These are phyloP conservation scores for Globisporangium echinulatum DNA, from an alignment of 352 stramenopile genomes.

Conservation along the genomic window DNA sequence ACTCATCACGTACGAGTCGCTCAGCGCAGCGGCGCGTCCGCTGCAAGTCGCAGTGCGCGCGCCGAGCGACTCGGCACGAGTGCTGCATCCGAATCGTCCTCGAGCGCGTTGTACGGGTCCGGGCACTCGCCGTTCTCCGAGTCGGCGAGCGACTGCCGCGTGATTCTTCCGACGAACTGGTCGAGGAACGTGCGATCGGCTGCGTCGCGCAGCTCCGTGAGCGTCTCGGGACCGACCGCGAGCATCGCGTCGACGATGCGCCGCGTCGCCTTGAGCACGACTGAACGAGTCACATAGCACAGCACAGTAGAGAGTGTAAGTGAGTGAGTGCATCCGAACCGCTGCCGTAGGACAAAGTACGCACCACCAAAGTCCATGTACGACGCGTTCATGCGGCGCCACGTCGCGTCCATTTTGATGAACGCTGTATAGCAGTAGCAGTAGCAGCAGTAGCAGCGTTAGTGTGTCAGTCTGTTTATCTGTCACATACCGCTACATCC, in stretches of 20 bases:
- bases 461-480: neutral
- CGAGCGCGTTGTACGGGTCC: constrained; percentile 52
- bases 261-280: constrained; percentile 67
- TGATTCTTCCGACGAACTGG: constrained; percentile 55
- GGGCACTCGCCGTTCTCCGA: constrained; percentile 72
- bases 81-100: constrained; percentile 50
- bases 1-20: too few species aligned
- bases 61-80: constrained; percentile 18
- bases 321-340: neutral
- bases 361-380: constrained; percentile 86
- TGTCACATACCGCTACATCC: too few species aligned
- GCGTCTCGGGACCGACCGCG: constrained; percentile 35
- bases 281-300: constrained; percentile 16
- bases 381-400: constrained; percentile 70
- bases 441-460: neutral
- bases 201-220: constrained; percentile 46
- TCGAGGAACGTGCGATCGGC: constrained; percentile 63
- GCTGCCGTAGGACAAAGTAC: neutral
- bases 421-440: constrained; percentile 53
- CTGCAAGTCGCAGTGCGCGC: constrained; percentile 3
- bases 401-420: constrained; percentile 81
- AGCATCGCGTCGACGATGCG: constrained; percentile 58
- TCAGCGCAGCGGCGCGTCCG: constrained; percentile 2
- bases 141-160: constrained; percentile 42
- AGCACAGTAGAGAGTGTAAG: neutral